Conservation (phyloP, 2,329 filamentous ascomycete species). For the Microdochium paspali region DNA sequence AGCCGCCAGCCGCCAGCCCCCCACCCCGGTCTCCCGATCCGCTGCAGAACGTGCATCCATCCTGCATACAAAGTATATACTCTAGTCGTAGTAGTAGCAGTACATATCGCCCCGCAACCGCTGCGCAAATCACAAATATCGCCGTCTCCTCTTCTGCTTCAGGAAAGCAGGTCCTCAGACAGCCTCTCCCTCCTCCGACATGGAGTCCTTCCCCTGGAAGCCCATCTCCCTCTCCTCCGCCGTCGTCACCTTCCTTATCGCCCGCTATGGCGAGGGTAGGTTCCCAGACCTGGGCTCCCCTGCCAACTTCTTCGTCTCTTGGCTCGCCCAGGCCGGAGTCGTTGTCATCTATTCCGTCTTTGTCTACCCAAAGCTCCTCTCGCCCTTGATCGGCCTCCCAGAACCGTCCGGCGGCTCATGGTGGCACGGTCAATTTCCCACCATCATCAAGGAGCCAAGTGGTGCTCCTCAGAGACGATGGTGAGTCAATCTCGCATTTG, state of each 20-base stretch:
- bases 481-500: constrained; percentile 18
- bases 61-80: no score
- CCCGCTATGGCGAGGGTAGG: constrained; percentile 11
- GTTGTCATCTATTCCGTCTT: constrained; percentile 32
- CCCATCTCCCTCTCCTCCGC: constrained; percentile 17
- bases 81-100: no score
- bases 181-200: constrained; percentile 2
- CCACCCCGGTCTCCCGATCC: no score
- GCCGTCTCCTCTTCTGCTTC: no score
- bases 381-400: constrained; percentile 38
- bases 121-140: no score
- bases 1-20: no score
- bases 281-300: constrained; percentile 23
- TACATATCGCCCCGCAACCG: no score
- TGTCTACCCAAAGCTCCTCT: constrained; percentile 39
- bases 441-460: constrained; percentile 27
- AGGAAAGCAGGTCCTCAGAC: no score
- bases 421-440: constrained; percentile 36
- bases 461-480: constrained; percentile 38
- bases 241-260: constrained; percentile 19
- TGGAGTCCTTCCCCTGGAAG: constrained; percentile 18
- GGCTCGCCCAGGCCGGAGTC: constrained; percentile 21
- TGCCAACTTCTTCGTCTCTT: constrained; percentile 23
- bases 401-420: constrained; percentile 31
- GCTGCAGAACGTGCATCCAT: no score